phyloP scores from a whole-genome alignment of 2,329 filamentous ascomycete species.

The Fusarium chlamydosporum region DNA sequence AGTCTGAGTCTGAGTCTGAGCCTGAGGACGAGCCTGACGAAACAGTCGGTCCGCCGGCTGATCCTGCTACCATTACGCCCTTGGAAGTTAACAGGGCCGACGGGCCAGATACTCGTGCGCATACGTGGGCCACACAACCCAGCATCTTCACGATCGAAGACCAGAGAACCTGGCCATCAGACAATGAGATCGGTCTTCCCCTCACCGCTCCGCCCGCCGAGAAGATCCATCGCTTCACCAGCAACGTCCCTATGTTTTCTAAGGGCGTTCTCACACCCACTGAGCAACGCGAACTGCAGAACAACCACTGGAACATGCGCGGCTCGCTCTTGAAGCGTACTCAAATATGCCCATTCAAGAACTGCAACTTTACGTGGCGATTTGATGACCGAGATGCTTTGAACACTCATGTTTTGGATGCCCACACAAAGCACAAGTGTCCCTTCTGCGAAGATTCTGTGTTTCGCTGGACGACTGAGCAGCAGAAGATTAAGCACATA shows the following conservation, averaged over 20 bases:
- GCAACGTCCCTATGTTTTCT: conserved; percentile 56
- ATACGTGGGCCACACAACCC: conserved; percentile 48
- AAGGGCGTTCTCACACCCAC: conserved; percentile 59
- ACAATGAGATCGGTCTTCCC: conserved; percentile 32
- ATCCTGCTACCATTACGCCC: background rate
- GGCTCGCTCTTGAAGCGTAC: conserved; percentile 48
- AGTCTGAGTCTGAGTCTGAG: background rate
- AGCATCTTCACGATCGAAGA: conserved; percentile 37
- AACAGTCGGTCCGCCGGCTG: background rate
- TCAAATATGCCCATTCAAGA: conserved; percentile 57
- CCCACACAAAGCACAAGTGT: conserved; percentile 55
- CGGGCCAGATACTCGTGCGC: conserved; percentile 7
- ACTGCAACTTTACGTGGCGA: conserved; percentile 56
- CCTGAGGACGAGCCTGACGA: background rate
- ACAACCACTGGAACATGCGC: conserved; percentile 3
- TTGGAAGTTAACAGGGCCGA: background rate
- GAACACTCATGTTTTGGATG: conserved; percentile 55
- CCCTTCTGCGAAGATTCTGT: conserved; percentile 55
- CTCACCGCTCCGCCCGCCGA: conserved; percentile 51
- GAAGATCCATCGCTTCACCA: conserved; percentile 54
- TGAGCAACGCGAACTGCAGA: conserved; percentile 57
- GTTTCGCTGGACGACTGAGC: conserved; percentile 50
- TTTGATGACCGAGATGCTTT: conserved; percentile 51
- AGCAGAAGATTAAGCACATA: conserved; percentile 52
- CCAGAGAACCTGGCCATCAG: conserved; percentile 23